A percentile compares a stretch with the other conserved stretches of the same genome.
Evolutionary conservation across 257 asterid species (phyloP).

Genomic region (Solanum okadae): DNA sequence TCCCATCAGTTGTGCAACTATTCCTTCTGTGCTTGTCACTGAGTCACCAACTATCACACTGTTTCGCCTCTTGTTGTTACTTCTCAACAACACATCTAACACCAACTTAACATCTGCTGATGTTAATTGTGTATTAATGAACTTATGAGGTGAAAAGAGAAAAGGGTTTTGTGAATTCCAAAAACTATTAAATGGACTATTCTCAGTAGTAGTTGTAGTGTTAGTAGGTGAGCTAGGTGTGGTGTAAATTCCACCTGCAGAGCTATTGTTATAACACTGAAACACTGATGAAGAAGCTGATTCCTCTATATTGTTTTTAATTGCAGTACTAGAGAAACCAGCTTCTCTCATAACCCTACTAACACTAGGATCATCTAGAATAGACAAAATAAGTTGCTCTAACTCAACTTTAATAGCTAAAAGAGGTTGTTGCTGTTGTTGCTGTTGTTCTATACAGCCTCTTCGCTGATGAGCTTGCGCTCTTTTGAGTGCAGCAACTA

Average conservation of each 20-base stretch:
- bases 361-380: conserved; percentile 81
- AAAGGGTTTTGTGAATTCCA: conserved; percentile 29
- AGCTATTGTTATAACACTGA: conserved; percentile 35
- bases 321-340: conserved; percentile 59
- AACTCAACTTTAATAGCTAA: conserved; percentile 56
- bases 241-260: conserved; percentile 55
- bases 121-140: neutral
- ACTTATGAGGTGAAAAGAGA: conserved; percentile 29
- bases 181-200: conserved; percentile 6
- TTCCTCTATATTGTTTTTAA: conserved; percentile 46
- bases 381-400: conserved; percentile 68
- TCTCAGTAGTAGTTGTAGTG: neutral
- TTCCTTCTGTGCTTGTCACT: conserved; percentile 22
- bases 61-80: conserved; percentile 21
- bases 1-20: conserved; percentile 29
- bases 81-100: conserved; percentile 23
- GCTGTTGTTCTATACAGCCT: conserved; percentile 58
- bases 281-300: conserved; percentile 32
- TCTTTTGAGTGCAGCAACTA: conserved; percentile 70
- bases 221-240: conserved; percentile 67
- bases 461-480: conserved; percentile 77
- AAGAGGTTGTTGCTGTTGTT: conserved; percentile 36
- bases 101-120: conserved; percentile 24
- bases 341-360: conserved; percentile 88
- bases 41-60: conserved; percentile 48